Percentiles rank a stretch among this genome's conserved stretches.
Evolutionary conservation across 2,329 filamentous ascomycete species (phyloP).

Genomic region (Pseudogymnoascus sp.): DNA sequence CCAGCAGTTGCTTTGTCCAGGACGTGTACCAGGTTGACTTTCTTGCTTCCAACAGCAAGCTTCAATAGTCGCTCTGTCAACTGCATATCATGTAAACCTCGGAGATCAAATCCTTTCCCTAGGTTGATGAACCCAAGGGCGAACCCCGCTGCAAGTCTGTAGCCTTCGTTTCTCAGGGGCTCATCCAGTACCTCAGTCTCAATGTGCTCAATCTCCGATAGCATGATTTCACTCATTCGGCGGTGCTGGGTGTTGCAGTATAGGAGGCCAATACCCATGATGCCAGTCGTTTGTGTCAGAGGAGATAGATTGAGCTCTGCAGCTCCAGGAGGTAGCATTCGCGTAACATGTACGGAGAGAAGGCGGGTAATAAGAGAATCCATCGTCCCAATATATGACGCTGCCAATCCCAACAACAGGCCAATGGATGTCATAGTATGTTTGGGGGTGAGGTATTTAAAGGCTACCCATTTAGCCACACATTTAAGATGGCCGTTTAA

Average conservation of each 20-base stretch:
- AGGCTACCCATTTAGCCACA: slow-evolving; percentile 95
- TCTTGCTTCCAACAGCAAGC: slow-evolving; percentile 80
- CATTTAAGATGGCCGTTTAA: slow-evolving; percentile 91
- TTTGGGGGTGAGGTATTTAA: slow-evolving; percentile 98
- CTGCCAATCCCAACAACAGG: slow-evolving; percentile 82
- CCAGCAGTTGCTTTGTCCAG: slow-evolving; percentile 88
- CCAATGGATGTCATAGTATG: slow-evolving; percentile 99
- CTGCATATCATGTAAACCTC: slow-evolving; percentile 87
- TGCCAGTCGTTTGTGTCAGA: slow-evolving; percentile 86
- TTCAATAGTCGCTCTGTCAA: slow-evolving; percentile 81
- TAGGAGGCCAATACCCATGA: slow-evolving; percentile 92
- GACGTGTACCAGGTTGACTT: slow-evolving; percentile 85
- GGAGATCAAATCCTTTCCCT: slow-evolving; percentile 79
- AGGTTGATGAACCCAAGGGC: slow-evolving; percentile 91
- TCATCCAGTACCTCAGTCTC: slow-evolving; percentile 77
- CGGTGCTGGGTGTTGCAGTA: slow-evolving; percentile 95
- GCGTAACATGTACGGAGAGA: slow-evolving; percentile 89
- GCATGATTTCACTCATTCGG: slow-evolving; percentile 97
- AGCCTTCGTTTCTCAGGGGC: slow-evolving; percentile 85
- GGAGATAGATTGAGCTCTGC: slow-evolving; percentile 91
- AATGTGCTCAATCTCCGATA: slow-evolving; percentile 89
- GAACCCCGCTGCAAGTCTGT: slow-evolving; percentile 87
- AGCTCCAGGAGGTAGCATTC: slow-evolving; percentile 85
- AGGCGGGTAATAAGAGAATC: slow-evolving; percentile 89
- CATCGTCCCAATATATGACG: slow-evolving; percentile 94